These are phyloP conservation scores for Phialophora verrucosa DNA, from an alignment of 2,329 filamentous ascomycete species.

Conservation along the genomic window DNA sequence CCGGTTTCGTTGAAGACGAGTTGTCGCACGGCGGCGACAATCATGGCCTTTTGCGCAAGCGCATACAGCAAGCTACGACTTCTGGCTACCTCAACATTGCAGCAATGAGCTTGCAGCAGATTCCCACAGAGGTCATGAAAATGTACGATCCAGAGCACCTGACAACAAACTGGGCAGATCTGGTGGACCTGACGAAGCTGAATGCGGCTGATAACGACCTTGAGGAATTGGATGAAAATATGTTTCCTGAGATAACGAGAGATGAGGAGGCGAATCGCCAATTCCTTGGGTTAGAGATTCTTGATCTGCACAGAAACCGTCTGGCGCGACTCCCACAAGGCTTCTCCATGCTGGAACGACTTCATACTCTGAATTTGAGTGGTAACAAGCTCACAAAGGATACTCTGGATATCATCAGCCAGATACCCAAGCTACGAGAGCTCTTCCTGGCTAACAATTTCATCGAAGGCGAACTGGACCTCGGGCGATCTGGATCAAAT, in stretches of 20 bases:
- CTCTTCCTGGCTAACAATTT: slow-evolving; percentile 81
- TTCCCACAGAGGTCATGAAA: slow-evolving; percentile 80
- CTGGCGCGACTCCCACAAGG: slow-evolving; percentile 76
- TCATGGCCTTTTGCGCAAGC: slow-evolving; percentile 72
- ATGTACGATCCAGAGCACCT: slow-evolving; percentile 82
- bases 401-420: slow-evolving; percentile 72
- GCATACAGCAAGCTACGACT: slow-evolving; percentile 73
- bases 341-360: slow-evolving; percentile 70
- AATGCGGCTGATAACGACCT: slow-evolving; percentile 91
- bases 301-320: slow-evolving; percentile 87
- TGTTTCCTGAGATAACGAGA: slow-evolving; percentile 77
- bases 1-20: slow-evolving; percentile 54
- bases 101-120: slow-evolving; percentile 76
- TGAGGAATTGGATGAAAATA: slow-evolving; percentile 70
- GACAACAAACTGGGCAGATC: slow-evolving; percentile 80
- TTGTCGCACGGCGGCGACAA: slow-evolving; percentile 62
- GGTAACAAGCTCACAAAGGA: slow-evolving; percentile 79
- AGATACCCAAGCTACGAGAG: slow-evolving; percentile 75
- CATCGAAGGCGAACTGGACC: slow-evolving; percentile 70
- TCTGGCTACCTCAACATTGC: slow-evolving; percentile 88
- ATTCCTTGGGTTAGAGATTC: slow-evolving; percentile 78
- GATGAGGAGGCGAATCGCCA: slow-evolving; percentile 74
- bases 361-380: slow-evolving; percentile 84
- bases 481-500: slow-evolving; percentile 59
- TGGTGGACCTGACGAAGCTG: slow-evolving; percentile 82